These are phyloP conservation scores for Mycena venus DNA, from an alignment of 768 basidiomycete species.

Conservation along the genomic window DNA sequence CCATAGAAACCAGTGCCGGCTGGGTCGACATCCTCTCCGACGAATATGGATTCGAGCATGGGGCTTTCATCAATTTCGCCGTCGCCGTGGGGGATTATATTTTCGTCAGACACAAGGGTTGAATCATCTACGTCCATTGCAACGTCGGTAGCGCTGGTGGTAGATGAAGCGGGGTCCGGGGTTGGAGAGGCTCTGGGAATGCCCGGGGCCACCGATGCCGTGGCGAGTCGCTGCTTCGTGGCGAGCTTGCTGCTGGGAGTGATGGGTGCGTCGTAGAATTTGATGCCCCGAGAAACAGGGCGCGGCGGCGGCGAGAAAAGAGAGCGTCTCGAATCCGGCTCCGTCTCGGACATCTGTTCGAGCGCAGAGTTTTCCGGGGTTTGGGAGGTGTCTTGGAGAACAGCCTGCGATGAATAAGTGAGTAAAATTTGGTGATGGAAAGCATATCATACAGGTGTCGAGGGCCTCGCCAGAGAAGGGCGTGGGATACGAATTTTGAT, in stretches of 20 bases:
- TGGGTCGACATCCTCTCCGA: neutral
- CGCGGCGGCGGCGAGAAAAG: neutral
- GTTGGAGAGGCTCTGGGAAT: neutral
- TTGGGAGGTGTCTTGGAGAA: neutral
- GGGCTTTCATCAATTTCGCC: neutral
- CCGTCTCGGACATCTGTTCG: neutral
- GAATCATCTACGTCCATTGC: neutral
- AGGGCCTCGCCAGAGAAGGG: neutral
- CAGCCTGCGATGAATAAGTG: too few species aligned
- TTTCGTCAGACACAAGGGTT: neutral
- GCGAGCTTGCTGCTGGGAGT: neutral
- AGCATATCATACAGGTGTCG: too few species aligned
- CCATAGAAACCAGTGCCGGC: neutral
- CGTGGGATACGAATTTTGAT: neutral
- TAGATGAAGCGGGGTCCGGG: neutral
- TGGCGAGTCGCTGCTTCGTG: conserved; percentile 6
- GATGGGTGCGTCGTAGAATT: neutral
- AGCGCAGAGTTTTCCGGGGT: neutral
- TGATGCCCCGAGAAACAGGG: neutral
- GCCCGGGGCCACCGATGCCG: neutral
- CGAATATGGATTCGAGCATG: neutral
- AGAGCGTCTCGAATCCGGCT: neutral
- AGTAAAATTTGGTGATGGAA: too few species aligned
- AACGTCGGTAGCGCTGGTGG: neutral
- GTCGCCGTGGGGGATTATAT: neutral